Evolutionary conservation across 768 basidiomycete genomes (phyloP).

Genomic region (Xerocomellus intermedius): DNA sequence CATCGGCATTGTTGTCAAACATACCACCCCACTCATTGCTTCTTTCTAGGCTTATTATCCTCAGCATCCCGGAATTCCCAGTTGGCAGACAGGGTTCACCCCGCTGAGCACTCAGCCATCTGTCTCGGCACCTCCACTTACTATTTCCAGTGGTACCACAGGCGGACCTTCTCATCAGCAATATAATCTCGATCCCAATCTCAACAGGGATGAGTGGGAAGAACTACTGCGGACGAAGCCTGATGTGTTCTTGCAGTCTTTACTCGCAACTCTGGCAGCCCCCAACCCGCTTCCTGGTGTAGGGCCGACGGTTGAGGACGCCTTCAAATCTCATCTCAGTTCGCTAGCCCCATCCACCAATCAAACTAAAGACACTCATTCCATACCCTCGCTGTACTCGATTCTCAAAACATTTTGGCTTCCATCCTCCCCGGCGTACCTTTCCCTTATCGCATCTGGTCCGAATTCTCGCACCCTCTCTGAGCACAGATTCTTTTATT

Average conservation of each 20-base stretch:
- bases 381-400: constrained; percentile 71
- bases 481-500: constrained; percentile 79
- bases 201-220: constrained; percentile 63
- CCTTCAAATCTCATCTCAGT: constrained; percentile 73
- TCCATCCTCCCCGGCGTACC: constrained; percentile 74
- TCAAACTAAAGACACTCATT: constrained; percentile 42
- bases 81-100: constrained; percentile 31
- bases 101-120: constrained; percentile 25
- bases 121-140: constrained; percentile 32
- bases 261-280: constrained; percentile 57
- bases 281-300: constrained; percentile 61
- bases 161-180: constrained; percentile 24
- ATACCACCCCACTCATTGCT: not conserved
- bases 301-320: constrained; percentile 69
- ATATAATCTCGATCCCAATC: constrained; percentile 48
- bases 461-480: constrained; percentile 67
- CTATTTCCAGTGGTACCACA: constrained; percentile 31
- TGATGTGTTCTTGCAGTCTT: constrained; percentile 53
- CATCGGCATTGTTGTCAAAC: not conserved
- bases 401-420: constrained; percentile 84
- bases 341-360: constrained; percentile 54
- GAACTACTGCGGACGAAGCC: constrained; percentile 56
- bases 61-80: constrained; percentile 32
- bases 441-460: constrained; percentile 69
- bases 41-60: constrained; percentile 30